Evolutionary conservation across 345 rosid genomes (phyloP), one percentile per base, ranked within the genome.

Genomic region (Kernera saxatilis): DNA sequence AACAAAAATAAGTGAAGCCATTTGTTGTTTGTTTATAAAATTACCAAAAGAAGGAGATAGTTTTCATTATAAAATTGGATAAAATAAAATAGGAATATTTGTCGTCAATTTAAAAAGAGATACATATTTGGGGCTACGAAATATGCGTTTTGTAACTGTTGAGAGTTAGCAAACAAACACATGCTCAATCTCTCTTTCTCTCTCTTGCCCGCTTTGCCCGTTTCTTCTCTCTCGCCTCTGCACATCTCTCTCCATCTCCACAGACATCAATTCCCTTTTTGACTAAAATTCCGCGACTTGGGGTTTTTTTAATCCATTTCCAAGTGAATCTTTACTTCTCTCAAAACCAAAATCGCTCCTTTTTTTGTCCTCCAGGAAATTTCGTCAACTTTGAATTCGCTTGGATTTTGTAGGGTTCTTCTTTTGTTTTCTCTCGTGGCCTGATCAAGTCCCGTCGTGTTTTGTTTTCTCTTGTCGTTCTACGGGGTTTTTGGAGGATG

Each of bases 201-300:
- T 62, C 54, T 72, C 71, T 25, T 64, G 39, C 57, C 77, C 71
- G 56, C 29, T 30, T 19, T 72, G 64, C 77, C 77, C 76, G 36
- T 64, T 15, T 21, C 48, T 6, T 37, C 63, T 48, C 7, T 51
- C 11, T 17, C 41, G 8, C 32, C 50, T 61, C 45, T 73, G 12
- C 68, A 26, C 43, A 18, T 67, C 54, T 58, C 69, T 21, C 51
- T 44, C 49, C 18, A 18, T 35, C 65, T 74, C 52, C 35, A 54
- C 33, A 76, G 67, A 63, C 79, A 70, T 46, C 65, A 64, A 76
- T 76, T 70, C 68, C 63, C 50, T 65, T 77, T 77, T 70, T 69
- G 72, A 70, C 76, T 70, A 64, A 76, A 70, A 72, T 64, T 70
- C 70, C 21, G 45, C 52, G 9, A 26, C 35, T 43, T 58, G 7